A percentile compares a stretch with the other conserved stretches of the same genome.
Conservation (phyloP, 768 basidiomycete species). For the Suillus placidus region DNA sequence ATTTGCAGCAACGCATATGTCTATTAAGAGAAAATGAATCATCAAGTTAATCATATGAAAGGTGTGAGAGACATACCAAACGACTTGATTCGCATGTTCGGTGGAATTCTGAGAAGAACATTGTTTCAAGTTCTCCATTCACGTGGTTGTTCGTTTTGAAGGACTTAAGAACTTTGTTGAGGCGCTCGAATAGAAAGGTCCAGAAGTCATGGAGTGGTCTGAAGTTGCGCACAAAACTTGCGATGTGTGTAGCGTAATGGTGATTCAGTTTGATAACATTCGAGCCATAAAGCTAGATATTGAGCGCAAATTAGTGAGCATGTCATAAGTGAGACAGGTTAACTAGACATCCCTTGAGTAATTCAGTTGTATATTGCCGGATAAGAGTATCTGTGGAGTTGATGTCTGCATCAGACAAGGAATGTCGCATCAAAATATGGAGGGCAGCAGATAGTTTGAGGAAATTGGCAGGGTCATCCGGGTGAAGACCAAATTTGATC, state of each 20-base stretch:
- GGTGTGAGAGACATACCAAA: background rate
- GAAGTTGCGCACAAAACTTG: slow-evolving; percentile 29
- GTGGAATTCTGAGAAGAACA: slow-evolving; percentile 34
- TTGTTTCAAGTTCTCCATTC: slow-evolving; percentile 33
- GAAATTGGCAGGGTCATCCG: slow-evolving; percentile 24
- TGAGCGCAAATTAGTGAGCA: background rate
- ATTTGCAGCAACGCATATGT: slow-evolving; percentile 1
- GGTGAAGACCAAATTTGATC: slow-evolving; percentile 13
- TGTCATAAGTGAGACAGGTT: background rate
- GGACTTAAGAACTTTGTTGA: slow-evolving; percentile 41
- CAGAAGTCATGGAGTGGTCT: slow-evolving; percentile 42
- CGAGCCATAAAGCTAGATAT: slow-evolving; percentile 17
- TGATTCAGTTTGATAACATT: slow-evolving; percentile 38
- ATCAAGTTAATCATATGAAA: no score
- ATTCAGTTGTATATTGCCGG: slow-evolving; percentile 23
- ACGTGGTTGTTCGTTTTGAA: slow-evolving; percentile 38
- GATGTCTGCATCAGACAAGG: slow-evolving; percentile 15
- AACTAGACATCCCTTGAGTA: slow-evolving; percentile 22
- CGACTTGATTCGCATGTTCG: background rate
- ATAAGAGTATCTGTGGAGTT: slow-evolving; percentile 19
- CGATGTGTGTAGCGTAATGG: slow-evolving; percentile 39
- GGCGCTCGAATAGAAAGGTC: slow-evolving; percentile 39
- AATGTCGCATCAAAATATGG: slow-evolving; percentile 13
- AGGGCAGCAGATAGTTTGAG: slow-evolving; percentile 24
- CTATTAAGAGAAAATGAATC: background rate